Conservation (phyloP, 495 filamentous ascomycete genomes). For the Aspergillus indologenus region DNA sequence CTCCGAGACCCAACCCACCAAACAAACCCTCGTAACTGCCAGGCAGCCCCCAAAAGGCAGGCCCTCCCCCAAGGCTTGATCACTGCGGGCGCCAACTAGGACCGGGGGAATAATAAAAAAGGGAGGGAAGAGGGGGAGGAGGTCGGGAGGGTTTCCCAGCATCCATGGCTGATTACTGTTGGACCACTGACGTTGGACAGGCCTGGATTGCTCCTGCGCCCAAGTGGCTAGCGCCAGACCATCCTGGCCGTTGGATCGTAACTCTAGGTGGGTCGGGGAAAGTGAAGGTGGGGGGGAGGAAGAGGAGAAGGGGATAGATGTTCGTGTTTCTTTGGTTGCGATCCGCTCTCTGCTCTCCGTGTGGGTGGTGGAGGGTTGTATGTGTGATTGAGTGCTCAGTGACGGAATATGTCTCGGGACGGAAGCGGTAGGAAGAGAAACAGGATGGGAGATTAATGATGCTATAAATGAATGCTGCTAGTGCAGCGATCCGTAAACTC, state of each 20-base stretch:
- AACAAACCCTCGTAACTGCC: slow-evolving; percentile 2
- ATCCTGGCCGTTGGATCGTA: slow-evolving; percentile 25
- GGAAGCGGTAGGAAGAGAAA: background rate
- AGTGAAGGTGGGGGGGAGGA: background rate
- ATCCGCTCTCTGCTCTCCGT: background rate
- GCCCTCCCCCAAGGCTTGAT: slow-evolving; percentile 18
- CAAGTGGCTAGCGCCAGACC: slow-evolving; percentile 19
- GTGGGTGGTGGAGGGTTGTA: background rate
- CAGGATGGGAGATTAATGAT: background rate
- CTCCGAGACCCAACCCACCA: slow-evolving; percentile 9
- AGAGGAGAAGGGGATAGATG: slow-evolving; percentile 14
- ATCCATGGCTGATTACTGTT: slow-evolving; percentile 4
- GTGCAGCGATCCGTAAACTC: background rate
- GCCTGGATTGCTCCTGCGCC: slow-evolving; percentile 19
- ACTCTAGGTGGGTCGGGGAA: slow-evolving; percentile 13
- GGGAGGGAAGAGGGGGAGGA: background rate
- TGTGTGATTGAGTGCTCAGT: background rate
- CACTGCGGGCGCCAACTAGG: slow-evolving; percentile 24
- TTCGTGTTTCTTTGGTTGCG: slow-evolving; percentile 19
- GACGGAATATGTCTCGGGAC: background rate
- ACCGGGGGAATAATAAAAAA: slow-evolving; percentile 1
- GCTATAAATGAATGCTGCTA: background rate
- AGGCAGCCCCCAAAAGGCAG: slow-evolving; percentile 6
- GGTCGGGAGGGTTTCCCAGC: background rate
- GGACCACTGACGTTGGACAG: slow-evolving; percentile 23